Evolutionary conservation across 2,329 filamentous ascomycete genomes (phyloP), one percentile per base, ranked within the genome.

Genomic region (Colletotrichum incanum): DNA sequence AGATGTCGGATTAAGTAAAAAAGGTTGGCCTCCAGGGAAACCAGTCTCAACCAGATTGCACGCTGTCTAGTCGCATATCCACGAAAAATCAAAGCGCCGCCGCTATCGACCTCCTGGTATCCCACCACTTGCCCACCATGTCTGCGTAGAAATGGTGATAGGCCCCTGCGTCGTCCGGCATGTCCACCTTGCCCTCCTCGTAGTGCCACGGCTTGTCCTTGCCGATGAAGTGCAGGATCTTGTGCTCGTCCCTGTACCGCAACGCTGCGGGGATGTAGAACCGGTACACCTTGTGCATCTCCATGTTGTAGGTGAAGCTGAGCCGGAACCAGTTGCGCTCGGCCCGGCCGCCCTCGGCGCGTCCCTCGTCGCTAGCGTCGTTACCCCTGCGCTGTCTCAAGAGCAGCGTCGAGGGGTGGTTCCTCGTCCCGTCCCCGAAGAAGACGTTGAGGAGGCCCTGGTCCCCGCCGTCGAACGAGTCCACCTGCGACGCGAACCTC

Each of bases 391-490:
- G 47, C 6, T 31, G 28, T 41, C 45, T 37, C 20, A 65, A 52
- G 2, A 65, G 67, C 45, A 71, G 49, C 54, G 45, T 70, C 62
- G 58, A 26, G 39, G 74, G 73, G 50, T 71, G 74, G 18, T 88
- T 85, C 77, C 83, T 88, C 83, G 72, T 74, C 28, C 75, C 75
- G 47, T 76, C 75, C 0, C 75, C 75, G 78, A 90, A 93, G 80
- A 93, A 91, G 81, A 92, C 89, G 78, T 93, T 93, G 75, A 93
- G 81, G 66, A 93, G 80, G 23, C 92, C 92, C 80, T 93, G 92
- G 76, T 93, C 92, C 14, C 91, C 92, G 58, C 91, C 92, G 78
- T 93, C 92, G 77, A 93, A 93, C 79, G 90, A 93, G 79, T 92
- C 90, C n/a, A 91, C 91, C 39, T 86, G 83, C 56, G 88, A 83